A percentile compares a stretch with the other conserved stretches of the same genome.
phyloP scores from a whole-genome alignment of 2,329 filamentous ascomycete species.

The Blumeria graminis region DNA sequence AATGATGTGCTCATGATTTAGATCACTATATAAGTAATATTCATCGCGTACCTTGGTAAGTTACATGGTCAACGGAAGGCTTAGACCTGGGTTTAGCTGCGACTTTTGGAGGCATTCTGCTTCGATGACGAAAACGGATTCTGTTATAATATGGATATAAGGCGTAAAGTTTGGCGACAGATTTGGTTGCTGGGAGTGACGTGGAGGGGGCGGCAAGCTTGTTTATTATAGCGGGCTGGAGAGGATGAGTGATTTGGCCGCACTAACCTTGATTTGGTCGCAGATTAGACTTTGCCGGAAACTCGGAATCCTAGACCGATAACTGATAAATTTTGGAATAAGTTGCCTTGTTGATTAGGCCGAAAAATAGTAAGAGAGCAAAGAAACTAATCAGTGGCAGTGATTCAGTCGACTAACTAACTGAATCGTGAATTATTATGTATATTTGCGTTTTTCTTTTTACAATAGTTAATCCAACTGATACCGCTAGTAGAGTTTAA shows the following conservation, averaged over 20 bases:
- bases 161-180: neutral
- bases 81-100: slow-evolving; percentile 36
- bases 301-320: neutral
- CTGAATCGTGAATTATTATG: too few species aligned
- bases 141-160: neutral
- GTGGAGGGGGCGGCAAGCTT: neutral
- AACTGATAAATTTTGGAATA: neutral
- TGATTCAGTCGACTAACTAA: too few species aligned
- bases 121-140: neutral
- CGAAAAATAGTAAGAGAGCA: too few species aligned
- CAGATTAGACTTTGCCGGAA: neutral
- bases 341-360: neutral
- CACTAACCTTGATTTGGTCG: neutral
- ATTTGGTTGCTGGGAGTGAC: neutral
- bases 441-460: too few species aligned
- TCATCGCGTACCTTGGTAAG: slow-evolving; percentile 35
- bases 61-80: slow-evolving; percentile 29
- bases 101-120: slow-evolving; percentile 37
- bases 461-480: too few species aligned
- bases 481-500: too few species aligned
- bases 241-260: neutral
- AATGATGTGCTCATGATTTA: slow-evolving; percentile 23
- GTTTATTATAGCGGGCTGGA: neutral
- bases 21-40: slow-evolving; percentile 21
- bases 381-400: too few species aligned